A percentile compares a stretch with the other conserved stretches of the same genome.
Evolutionary conservation across 192 early-diverging fungal species (phyloP).

Genomic region (Linnemannia hyalina): DNA sequence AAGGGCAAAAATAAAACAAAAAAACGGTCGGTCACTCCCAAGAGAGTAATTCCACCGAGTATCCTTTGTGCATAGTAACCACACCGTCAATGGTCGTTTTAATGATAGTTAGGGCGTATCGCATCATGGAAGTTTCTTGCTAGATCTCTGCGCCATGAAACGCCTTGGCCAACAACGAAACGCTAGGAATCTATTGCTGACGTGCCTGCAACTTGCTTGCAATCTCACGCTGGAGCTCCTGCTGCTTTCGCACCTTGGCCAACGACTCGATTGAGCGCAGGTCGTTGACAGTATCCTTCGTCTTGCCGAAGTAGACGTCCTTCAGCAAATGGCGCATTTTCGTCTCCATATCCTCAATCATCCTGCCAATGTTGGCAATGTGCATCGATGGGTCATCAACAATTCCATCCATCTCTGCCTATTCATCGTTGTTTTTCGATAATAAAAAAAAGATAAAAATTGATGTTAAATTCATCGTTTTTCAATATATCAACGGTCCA

Average conservation of each 20-base stretch:
- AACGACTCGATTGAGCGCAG: conserved; percentile 84
- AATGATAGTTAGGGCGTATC: neutral
- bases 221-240: conserved; percentile 84
- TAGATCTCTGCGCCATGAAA: neutral
- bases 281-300: conserved; percentile 96
- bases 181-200: conserved; percentile 14
- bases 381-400: conserved; percentile 83
- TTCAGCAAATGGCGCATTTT: conserved; percentile 96
- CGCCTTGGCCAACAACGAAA: neutral
- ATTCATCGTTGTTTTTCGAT: conserved; percentile 4
- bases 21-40: neutral
- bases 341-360: conserved; percentile 98
- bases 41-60: neutral
- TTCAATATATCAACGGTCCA: too few relatives aligned
- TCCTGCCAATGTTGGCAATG: conserved; percentile 93
- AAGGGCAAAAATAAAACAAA: neutral
- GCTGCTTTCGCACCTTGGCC: conserved; percentile 80
- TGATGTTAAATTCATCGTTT: too few relatives aligned
- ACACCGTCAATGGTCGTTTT: neutral
- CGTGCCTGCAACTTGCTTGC: conserved; percentile 77
- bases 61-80: neutral
- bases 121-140: neutral
- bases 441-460: neutral
- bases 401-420: conserved; percentile 88
- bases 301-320: conserved; percentile 96